phyloP scores from a whole-genome alignment of 1,139 yeast genomes.

The Debaryomyces sp. region DNA sequence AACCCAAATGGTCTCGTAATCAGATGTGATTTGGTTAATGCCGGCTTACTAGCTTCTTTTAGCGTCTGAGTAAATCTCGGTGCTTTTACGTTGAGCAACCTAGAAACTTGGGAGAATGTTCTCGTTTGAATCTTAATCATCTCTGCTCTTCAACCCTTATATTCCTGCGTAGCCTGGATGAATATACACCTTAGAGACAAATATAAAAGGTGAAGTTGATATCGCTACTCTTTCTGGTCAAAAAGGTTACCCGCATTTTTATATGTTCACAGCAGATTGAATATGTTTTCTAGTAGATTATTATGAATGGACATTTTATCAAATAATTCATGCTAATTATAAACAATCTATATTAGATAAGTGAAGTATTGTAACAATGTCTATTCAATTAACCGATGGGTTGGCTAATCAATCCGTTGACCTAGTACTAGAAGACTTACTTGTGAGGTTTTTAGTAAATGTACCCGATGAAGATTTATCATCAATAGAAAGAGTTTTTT shows the following conservation, averaged over 20 bases:
- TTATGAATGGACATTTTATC: background rate
- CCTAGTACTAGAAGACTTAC: slow-evolving; percentile 79
- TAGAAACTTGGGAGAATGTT: background rate
- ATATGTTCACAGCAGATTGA: background rate
- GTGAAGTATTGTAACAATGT: slow-evolving; percentile 34
- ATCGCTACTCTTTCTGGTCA: background rate
- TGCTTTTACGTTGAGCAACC: slow-evolving; percentile 11
- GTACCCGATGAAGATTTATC: slow-evolving; percentile 91
- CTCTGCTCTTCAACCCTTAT: background rate
- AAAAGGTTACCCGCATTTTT: slow-evolving; percentile 8
- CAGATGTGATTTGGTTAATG: slow-evolving; percentile 28
- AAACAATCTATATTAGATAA: slow-evolving; percentile 7
- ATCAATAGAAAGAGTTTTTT: slow-evolving; percentile 82
- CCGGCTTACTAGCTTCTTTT: slow-evolving; percentile 31
- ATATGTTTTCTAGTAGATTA: slow-evolving; percentile 2
- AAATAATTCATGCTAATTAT: slow-evolving; percentile 8
- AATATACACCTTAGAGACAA: background rate
- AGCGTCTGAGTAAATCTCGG: slow-evolving; percentile 33
- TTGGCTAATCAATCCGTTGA: slow-evolving; percentile 64
- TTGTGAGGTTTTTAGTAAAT: slow-evolving; percentile 88
- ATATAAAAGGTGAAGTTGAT: background rate
- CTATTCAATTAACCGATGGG: slow-evolving; percentile 59
- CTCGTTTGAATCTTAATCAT: slow-evolving; percentile 2
- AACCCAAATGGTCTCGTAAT: slow-evolving; percentile 48
- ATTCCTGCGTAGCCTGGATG: background rate